These are phyloP conservation scores for Pseudofabraea citricarpa DNA, from an alignment of 2,329 filamentous ascomycete genomes.

Conservation along the genomic window DNA sequence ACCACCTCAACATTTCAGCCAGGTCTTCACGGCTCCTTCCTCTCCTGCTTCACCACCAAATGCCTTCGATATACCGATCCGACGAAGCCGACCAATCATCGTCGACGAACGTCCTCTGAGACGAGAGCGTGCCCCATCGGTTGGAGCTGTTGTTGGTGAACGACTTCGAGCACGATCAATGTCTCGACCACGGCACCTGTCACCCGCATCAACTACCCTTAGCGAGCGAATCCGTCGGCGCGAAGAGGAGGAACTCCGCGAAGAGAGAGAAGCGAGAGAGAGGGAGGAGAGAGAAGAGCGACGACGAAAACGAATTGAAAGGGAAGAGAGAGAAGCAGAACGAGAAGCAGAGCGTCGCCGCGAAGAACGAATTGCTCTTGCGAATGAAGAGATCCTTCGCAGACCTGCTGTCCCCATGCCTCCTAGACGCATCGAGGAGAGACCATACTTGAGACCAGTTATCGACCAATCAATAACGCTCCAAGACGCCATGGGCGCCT, in stretches of 20 bases:
- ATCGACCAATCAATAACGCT: slow-evolving; percentile 15
- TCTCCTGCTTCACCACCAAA: slow-evolving; percentile 20
- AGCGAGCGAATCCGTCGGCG: slow-evolving; percentile 9
- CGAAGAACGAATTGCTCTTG: slow-evolving; percentile 16
- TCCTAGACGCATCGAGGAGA: slow-evolving; percentile 5
- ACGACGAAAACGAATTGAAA: slow-evolving; percentile 6
- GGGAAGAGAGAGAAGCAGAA: slow-evolving; percentile 11
- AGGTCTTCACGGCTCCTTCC: slow-evolving; percentile 32
- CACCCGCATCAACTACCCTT: slow-evolving; percentile 17
- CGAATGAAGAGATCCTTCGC: slow-evolving; percentile 24
- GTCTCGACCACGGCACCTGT: slow-evolving; percentile 17
- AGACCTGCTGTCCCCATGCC: slow-evolving; percentile 21
- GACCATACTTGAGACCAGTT: slow-evolving; percentile 12
- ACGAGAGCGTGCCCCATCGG: slow-evolving; percentile 7
- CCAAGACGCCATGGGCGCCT: slow-evolving; percentile 12
- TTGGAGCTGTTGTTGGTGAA: slow-evolving; percentile 14
- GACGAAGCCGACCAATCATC: slow-evolving; percentile 20
- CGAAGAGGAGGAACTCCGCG: slow-evolving; percentile 11
- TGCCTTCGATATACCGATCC: slow-evolving; percentile 8
- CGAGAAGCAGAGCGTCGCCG: slow-evolving; percentile 11
- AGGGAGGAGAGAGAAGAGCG: slow-evolving; percentile 2
- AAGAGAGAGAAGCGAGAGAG: too few relatives aligned
- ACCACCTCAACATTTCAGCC: slow-evolving; percentile 37
- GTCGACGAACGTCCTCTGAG: slow-evolving; percentile 22
- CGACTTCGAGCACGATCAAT: slow-evolving; percentile 7